Evolutionary conservation across 2,329 filamentous ascomycete species (phyloP).

Genomic region (Fusarium globosum): DNA sequence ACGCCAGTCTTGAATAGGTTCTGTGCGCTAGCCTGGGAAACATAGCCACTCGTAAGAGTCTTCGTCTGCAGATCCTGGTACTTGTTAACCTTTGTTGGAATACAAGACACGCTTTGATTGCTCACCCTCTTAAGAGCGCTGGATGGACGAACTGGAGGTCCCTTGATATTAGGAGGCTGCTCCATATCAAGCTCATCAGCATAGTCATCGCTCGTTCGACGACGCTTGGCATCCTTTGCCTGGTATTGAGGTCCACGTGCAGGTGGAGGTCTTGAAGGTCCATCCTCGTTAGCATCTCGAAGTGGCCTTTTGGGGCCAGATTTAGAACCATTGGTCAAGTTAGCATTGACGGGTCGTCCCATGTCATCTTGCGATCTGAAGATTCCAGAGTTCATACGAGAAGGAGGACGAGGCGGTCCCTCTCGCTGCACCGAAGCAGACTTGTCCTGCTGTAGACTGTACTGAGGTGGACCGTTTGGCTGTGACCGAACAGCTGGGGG

Average conservation of each 20-base stretch:
- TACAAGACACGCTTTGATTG: background rate
- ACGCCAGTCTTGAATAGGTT: slow-evolving; percentile 75
- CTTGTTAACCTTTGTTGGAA: slow-evolving; percentile 48
- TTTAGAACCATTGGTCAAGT: slow-evolving; percentile 69
- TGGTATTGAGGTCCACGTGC: slow-evolving; percentile 72
- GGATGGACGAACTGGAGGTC: slow-evolving; percentile 86
- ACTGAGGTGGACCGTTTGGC: slow-evolving; percentile 62
- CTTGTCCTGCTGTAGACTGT: slow-evolving; percentile 49
- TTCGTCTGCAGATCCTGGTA: slow-evolving; percentile 70
- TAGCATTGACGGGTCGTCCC: slow-evolving; percentile 69
- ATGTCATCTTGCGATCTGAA: slow-evolving; percentile 68
- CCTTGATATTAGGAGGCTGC: slow-evolving; percentile 73
- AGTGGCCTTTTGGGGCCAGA: slow-evolving; percentile 77
- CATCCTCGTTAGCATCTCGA: slow-evolving; percentile 69
- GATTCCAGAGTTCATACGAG: slow-evolving; percentile 68
- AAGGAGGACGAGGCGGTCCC: slow-evolving; percentile 58
- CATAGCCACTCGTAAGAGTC: slow-evolving; percentile 70
- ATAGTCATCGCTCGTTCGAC: slow-evolving; percentile 79
- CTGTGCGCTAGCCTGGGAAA: slow-evolving; percentile 63
- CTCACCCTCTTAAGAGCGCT: slow-evolving; percentile 75
- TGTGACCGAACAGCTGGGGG: slow-evolving; percentile 69
- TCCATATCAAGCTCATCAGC: slow-evolving; percentile 72
- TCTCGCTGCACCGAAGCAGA: slow-evolving; percentile 48
- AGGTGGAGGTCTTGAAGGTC: slow-evolving; percentile 57
- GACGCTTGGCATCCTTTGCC: slow-evolving; percentile 79